Percentiles rank a stretch among this genome's conserved stretches.
Conservation (phyloP, 2,329 filamentous ascomycete genomes). For the Alternaria triticina region DNA sequence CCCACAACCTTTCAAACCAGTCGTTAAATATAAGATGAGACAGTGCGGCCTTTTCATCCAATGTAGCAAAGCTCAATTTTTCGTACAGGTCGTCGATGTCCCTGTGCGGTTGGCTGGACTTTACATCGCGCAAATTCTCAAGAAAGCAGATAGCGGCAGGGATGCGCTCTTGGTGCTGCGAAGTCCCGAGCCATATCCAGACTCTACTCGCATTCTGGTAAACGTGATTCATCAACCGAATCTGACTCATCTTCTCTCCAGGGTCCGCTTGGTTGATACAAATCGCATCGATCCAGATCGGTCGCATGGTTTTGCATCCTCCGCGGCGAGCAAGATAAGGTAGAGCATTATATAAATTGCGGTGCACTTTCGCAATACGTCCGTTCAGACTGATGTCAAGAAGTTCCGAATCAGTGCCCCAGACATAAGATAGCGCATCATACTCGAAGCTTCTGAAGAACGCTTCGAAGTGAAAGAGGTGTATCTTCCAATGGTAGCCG, state of each 20-base stretch:
- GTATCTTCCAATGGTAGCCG: accelerated
- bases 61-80: neutral
- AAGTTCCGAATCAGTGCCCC: neutral
- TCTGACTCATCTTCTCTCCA: neutral
- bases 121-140: neutral
- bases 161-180: neutral
- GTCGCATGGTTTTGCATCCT: accelerated
- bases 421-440: neutral
- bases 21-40: neutral
- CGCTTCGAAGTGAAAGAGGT: too few relatives aligned
- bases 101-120: neutral
- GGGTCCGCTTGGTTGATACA: neutral
- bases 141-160: neutral
- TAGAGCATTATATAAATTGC: neutral
- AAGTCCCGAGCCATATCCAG: neutral
- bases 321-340: neutral
- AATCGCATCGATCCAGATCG: neutral
- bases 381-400: accelerated
- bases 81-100: neutral
- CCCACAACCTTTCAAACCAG: neutral
- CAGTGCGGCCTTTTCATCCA: neutral
- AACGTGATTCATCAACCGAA: neutral
- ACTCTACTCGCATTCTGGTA: neutral
- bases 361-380: neutral
- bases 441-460: neutral